Percentiles rank a stretch among this genome's conserved stretches.
Conservation (phyloP, 202 grass and related monocot genomes). For the Miscanthus sacchariflorus region DNA sequence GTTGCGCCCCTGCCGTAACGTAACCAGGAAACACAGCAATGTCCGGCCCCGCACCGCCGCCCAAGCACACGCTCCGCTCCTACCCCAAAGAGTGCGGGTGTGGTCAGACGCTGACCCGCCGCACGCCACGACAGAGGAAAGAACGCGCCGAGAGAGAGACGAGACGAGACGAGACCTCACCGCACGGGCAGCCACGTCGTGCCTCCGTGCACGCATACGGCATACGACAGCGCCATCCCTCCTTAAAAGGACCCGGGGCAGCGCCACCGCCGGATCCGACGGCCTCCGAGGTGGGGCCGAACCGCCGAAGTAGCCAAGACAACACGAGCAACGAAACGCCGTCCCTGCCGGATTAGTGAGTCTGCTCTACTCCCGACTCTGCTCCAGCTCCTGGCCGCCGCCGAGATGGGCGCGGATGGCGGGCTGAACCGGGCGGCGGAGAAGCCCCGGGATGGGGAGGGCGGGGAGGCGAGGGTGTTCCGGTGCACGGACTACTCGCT, state of each 20-base stretch:
- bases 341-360: not conserved
- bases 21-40: not conserved
- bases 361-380: not conserved
- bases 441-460: not conserved
- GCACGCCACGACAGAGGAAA: not conserved
- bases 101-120: constrained; percentile 27
- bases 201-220: constrained; percentile 42
- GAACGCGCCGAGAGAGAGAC: not conserved
- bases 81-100: not conserved
- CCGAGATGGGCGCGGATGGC: constrained; percentile 50
- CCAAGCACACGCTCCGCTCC: not conserved
- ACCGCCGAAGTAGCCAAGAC: not conserved
- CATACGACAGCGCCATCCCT: constrained; percentile 19
- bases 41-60: not conserved
- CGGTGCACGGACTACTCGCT: constrained; percentile 65
- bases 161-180: not conserved
- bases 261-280: constrained; percentile 39
- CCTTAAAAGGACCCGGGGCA: not conserved
- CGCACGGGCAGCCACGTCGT: constrained; percentile 33
- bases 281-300: not conserved
- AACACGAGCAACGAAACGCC: not conserved
- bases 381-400: not conserved
- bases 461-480: constrained; percentile 50
- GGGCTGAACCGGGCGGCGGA: not conserved
- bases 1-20: not conserved